Conservation (phyloP, 192 early-diverging fungal species). For the Podila epigama region DNA sequence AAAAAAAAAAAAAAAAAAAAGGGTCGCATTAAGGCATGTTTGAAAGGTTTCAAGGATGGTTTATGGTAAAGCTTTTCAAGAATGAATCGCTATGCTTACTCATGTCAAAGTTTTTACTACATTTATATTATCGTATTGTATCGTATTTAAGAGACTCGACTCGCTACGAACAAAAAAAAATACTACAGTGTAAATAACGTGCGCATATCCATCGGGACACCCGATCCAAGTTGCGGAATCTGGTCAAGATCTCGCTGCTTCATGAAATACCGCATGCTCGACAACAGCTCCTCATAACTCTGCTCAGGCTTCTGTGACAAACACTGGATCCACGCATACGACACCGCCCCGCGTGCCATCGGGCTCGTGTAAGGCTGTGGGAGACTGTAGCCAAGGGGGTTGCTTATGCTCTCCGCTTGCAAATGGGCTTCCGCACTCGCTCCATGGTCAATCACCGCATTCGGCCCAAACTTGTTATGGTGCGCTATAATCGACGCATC, state of each 20-base stretch:
- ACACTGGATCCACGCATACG: slow-evolving; percentile 47
- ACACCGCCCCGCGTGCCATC: slow-evolving; percentile 38
- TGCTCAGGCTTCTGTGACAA: slow-evolving; percentile 29
- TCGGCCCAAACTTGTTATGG: slow-evolving; percentile 17
- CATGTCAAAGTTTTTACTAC: neutral
- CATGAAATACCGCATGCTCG: slow-evolving; percentile 46
- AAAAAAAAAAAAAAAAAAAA: no score
- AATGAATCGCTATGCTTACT: no score
- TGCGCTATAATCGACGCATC: slow-evolving; percentile 73
- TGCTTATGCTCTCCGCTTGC: neutral
- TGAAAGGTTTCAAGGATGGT: no score
- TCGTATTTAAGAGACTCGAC: no score
- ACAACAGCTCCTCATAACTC: slow-evolving; percentile 42
- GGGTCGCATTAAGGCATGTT: no score
- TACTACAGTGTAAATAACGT: slow-evolving; percentile 26
- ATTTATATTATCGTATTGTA: no score
- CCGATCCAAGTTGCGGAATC: slow-evolving; percentile 38
- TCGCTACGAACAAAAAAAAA: no score
- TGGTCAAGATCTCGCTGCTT: slow-evolving; percentile 48
- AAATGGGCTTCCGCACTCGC: neutral
- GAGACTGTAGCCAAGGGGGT: slow-evolving; percentile 44
- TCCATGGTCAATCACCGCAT: neutral
- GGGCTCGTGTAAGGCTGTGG: slow-evolving; percentile 43
- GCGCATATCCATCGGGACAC: slow-evolving; percentile 44
- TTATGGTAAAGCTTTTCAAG: no score